Evolutionary conservation across 495 filamentous ascomycete species (phyloP).

Genomic region (Talaromyces adpressus): DNA sequence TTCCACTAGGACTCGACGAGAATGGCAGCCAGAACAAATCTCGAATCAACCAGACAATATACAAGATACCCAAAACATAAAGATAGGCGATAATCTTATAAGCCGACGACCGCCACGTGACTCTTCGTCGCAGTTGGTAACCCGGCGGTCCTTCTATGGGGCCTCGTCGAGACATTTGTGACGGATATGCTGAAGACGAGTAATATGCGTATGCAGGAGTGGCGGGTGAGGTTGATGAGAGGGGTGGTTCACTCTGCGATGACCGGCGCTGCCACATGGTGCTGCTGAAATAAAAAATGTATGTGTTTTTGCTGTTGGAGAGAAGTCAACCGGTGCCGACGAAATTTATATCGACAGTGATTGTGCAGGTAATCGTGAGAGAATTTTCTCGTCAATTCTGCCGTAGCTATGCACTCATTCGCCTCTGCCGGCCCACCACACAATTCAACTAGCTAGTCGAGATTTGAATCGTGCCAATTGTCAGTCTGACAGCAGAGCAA

Average conservation of each 20-base stretch:
- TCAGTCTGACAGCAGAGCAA: conserved; percentile 6
- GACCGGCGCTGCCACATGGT: conserved; percentile 39
- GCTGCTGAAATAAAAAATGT: neutral
- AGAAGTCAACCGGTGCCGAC: neutral
- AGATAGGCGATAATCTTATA: conserved; percentile 43
- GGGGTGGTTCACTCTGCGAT: conserved; percentile 32
- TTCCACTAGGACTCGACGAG: conserved; percentile 3
- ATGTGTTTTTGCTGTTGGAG: neutral
- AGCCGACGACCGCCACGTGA: conserved; percentile 44
- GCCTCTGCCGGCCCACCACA: neutral
- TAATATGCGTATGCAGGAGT: neutral
- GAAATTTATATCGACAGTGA: neutral
- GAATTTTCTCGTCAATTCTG: conserved; percentile 8
- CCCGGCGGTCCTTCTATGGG: conserved; percentile 41
- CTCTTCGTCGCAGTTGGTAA: conserved; percentile 37
- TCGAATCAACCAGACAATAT: conserved; percentile 41
- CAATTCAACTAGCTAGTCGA: neutral
- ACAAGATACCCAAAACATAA: conserved; percentile 39
- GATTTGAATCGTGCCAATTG: neutral
- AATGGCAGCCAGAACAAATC: conserved; percentile 39
- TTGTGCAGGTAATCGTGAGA: conserved; percentile 2
- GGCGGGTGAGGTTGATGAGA: conserved; percentile 16
- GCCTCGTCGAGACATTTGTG: conserved; percentile 24
- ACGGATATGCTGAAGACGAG: conserved; percentile 16
- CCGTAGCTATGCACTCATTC: neutral